Evolutionary conservation across 768 basidiomycete species (phyloP).

Genomic region (Lactifluus echinatus): DNA sequence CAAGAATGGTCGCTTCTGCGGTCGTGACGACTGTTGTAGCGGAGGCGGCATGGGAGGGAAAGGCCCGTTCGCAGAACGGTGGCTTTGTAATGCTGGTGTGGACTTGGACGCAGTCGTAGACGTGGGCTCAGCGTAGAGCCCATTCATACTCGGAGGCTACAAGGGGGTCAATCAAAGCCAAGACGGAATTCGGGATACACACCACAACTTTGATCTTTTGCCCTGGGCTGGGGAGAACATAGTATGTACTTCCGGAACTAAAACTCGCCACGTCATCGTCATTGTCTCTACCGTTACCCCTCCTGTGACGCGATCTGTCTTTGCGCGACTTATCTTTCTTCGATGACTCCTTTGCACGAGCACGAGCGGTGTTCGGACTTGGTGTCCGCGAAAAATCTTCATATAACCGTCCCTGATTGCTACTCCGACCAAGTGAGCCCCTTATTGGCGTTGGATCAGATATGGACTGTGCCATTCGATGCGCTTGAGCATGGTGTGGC

Average conservation of each 20-base stretch:
- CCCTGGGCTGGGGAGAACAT: constrained; percentile 60
- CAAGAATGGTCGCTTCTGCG: constrained; percentile 17
- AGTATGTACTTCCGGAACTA: constrained; percentile 65
- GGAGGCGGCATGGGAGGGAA: not conserved
- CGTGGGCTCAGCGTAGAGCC: constrained; percentile 13
- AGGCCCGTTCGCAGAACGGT: not conserved
- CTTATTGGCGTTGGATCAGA: constrained; percentile 19
- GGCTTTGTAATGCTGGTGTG: constrained; percentile 11
- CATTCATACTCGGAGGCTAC: constrained; percentile 12
- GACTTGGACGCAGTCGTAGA: constrained; percentile 6
- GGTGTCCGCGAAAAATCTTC: constrained; percentile 19
- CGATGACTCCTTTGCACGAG: not conserved
- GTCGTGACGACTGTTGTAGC: constrained; percentile 1
- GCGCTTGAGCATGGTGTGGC: constrained; percentile 1
- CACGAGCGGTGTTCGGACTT: constrained; percentile 4
- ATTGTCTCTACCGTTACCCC: not conserved
- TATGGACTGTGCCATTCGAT: constrained; percentile 13
- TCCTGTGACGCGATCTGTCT: not conserved
- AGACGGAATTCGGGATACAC: constrained; percentile 30
- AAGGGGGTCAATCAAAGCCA: not conserved
- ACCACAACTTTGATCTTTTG: constrained; percentile 71
- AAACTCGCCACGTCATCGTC: constrained; percentile 36
- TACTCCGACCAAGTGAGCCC: constrained; percentile 7
- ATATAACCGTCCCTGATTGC: constrained; percentile 9
- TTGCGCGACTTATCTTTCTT: constrained; percentile 6